phyloP scores from a whole-genome alignment of 2,329 filamentous ascomycete genomes.

The Trichoderma hamatum region DNA sequence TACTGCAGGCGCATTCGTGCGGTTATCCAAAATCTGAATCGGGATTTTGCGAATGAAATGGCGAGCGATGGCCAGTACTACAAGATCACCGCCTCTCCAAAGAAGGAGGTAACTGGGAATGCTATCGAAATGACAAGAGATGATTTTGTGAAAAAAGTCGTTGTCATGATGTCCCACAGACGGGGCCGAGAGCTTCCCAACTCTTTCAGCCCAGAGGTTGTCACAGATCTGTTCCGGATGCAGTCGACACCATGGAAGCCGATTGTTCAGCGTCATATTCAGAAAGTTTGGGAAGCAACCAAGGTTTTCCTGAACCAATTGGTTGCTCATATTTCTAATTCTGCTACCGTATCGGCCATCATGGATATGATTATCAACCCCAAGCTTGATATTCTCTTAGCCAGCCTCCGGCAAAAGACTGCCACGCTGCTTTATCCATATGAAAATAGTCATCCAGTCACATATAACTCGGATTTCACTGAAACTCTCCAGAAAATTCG shows the following conservation, averaged over 20 bases:
- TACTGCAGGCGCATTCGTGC: conserved; percentile 55
- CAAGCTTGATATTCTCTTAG: conserved; percentile 30
- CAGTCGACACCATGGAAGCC: conserved; percentile 59
- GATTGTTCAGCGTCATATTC: conserved; percentile 42
- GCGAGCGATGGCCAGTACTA: conserved; percentile 43
- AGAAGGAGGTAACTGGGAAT: background rate
- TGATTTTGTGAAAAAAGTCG: conserved; percentile 33
- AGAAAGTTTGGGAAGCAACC: conserved; percentile 28
- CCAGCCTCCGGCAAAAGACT: conserved; percentile 45
- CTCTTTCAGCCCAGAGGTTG: conserved; percentile 61
- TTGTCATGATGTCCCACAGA: conserved; percentile 30
- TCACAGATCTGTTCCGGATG: conserved; percentile 61
- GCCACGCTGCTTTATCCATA: conserved; percentile 50
- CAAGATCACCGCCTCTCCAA: background rate
- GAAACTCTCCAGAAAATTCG: conserved; percentile 42
- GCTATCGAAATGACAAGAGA: conserved; percentile 20
- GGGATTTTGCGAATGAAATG: conserved; percentile 52
- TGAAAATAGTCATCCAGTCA: conserved; percentile 52
- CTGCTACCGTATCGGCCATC: conserved; percentile 28
- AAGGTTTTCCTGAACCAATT: conserved; percentile 22
- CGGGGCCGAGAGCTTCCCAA: conserved; percentile 60
- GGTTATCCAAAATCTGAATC: conserved; percentile 54
- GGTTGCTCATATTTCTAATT: conserved; percentile 28
- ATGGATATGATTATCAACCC: conserved; percentile 29
- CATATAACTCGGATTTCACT: conserved; percentile 54